These are phyloP conservation scores for Jimgerdemannia lactiflua DNA, from an alignment of 192 early-diverging fungal genomes.

Conservation along the genomic window DNA sequence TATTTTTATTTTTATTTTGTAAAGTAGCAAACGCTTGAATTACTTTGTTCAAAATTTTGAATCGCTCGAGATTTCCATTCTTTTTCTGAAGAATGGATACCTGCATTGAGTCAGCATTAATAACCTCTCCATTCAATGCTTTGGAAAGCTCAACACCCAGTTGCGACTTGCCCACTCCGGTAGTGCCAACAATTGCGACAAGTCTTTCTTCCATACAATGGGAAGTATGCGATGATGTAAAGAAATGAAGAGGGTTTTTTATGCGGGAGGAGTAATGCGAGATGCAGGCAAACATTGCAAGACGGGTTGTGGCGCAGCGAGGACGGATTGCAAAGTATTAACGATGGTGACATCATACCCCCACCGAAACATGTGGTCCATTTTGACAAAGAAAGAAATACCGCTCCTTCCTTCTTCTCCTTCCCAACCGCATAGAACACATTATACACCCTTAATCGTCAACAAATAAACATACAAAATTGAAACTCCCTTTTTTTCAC, in stretches of 20 bases:
- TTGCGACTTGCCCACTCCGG: slow-evolving; percentile 97
- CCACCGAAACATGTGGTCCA: slow-evolving; percentile 4
- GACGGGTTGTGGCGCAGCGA: not conserved
- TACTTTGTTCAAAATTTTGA: no score
- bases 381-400: slow-evolving; percentile 18
- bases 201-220: not conserved
- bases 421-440: slow-evolving; percentile 14
- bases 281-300: not conserved
- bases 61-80: not conserved
- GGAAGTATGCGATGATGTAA: not conserved
- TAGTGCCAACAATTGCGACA: slow-evolving; percentile 80
- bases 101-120: slow-evolving; percentile 97
- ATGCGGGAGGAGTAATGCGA: no score
- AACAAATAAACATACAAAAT: not conserved
- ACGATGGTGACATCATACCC: not conserved
- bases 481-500: not conserved
- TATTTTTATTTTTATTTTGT: not conserved
- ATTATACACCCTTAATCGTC: no score
- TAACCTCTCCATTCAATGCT: slow-evolving; percentile 79
- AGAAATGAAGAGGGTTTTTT: no score
- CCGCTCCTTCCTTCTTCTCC: not conserved
- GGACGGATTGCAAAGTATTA: not conserved
- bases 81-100: slow-evolving; percentile 30
- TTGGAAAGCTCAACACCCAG: slow-evolving; percentile 86
- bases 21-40: no score